Evolutionary conservation across 2,329 filamentous ascomycete genomes (phyloP), one percentile per base, ranked within the genome.

Genomic region (Xylariomycetidae sp.): DNA sequence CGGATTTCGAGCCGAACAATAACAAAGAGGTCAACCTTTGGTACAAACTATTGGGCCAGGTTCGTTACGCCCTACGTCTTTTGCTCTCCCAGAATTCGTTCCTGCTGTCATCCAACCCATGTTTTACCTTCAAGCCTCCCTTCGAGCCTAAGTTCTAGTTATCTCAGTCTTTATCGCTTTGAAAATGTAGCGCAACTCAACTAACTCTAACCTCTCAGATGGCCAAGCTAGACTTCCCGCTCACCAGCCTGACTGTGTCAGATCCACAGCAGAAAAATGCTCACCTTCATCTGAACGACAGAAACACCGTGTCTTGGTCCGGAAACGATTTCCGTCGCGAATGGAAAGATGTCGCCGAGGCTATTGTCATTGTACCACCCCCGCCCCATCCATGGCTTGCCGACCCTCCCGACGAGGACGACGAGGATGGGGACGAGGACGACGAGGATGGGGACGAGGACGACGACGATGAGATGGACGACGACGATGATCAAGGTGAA

Each of bases 41-140:
- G 67, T 35, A 40, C 1, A 40, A 43, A 4, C 54, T 71, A 13
- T 54, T 72, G n/a, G n/a, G n/a, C n/a, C n/a, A n/a, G n/a, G n/a
- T n/a, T n/a, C n/a, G n/a, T n/a, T n/a, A n/a, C n/a, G n/a, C n/a
- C n/a, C n/a, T n/a, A n/a, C n/a, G n/a, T n/a, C n/a, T n/a, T n/a
- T n/a, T n/a, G n/a, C n/a, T n/a, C n/a, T n/a, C n/a, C n/a, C n/a
- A n/a, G n/a, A n/a, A n/a, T n/a, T n/a, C n/a, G n/a, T n/a, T n/a
- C n/a, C n/a, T n/a, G n/a, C n/a, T n/a, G n/a, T n/a, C n/a, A n/a
- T n/a, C n/a, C n/a, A n/a, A n/a, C n/a, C n/a, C n/a, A n/a, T n/a
- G n/a, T n/a, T n/a, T n/a, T n/a, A n/a, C n/a, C n/a, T n/a, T n/a
- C n/a, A n/a, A n/a, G n/a, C n/a, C n/a, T n/a, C n/a, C n/a, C n/a